Evolutionary conservation across 2,329 filamentous ascomycete species (phyloP), one percentile per base, ranked within the genome.

Genomic region (Fusarium nygamai): DNA sequence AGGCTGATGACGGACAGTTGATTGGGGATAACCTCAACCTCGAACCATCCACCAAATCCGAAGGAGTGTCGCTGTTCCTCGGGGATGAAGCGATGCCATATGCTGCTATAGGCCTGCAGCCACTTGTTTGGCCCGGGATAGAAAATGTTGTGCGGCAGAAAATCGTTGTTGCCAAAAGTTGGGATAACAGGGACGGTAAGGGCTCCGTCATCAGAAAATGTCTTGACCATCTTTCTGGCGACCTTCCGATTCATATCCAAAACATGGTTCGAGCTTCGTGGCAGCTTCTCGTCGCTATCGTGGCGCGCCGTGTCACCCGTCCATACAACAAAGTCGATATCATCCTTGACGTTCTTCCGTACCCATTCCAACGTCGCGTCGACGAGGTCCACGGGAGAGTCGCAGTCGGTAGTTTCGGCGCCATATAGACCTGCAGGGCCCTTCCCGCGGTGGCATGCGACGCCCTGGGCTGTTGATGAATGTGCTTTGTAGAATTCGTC

Each of bases 111-210:
- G 53, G 88, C 88, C 67, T 89, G 89, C 2, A 97, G 93, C 92
- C 96, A 98, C 72, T 89, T 89, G 79, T 98, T 98, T 22, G 96
- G 96, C 0, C 96, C 96, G 2, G 90, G 87, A 47, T 91, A 86
- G 81, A 99, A 91, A 80, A 98, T 97, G 79, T 99, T 99, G 84
- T 99, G 96, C 3, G 96, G 96, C 69, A 98, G 90, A 67, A 99
- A 95, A 80, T 99, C 96, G 83, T 99, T 99, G 85, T 99, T 99
- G 69, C 96, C 96, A 76, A 98, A 92, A 0, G 92, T 98, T 1
- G 96, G 95, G 27, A 99, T 88, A 36, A 98, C 90, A 8, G 96
- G 96, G 8, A 98, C 88, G 19, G 87, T 83, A 67, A 95, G 88
- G 44, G 74, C 73, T 65, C 90, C 89, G 61, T 86, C 85, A 39